A percentile compares a stretch with the other conserved stretches of the same genome.
These are phyloP conservation scores for Linum lewisii DNA, from an alignment of 345 rosid genomes.

Conservation along the genomic window DNA sequence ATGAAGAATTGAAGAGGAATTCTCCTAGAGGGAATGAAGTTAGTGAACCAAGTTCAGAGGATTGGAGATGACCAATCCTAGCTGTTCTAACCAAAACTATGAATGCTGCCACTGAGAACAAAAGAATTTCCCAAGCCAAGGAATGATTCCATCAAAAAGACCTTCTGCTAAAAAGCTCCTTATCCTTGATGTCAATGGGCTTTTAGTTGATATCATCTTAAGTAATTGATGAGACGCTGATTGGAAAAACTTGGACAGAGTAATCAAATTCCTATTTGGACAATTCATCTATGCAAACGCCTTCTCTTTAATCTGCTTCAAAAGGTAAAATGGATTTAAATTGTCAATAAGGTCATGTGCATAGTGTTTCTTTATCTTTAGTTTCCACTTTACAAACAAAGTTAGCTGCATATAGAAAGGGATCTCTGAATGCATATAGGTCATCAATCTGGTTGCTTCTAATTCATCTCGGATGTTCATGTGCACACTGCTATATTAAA, in stretches of 20 bases:
- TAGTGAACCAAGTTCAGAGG: neutral
- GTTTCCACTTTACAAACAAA: too few species aligned
- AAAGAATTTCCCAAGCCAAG: slow-evolving; percentile 12
- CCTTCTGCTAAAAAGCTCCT: slow-evolving; percentile 18
- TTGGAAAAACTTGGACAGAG: slow-evolving; percentile 7
- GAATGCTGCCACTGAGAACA: slow-evolving; percentile 14
- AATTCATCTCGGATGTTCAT: slow-evolving; percentile 27
- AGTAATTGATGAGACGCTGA: neutral
- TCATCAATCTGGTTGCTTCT: slow-evolving; percentile 7
- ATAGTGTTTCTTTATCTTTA: neutral
- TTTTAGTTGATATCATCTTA: slow-evolving; percentile 19
- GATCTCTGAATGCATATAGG: neutral
- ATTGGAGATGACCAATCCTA: slow-evolving; percentile 13
- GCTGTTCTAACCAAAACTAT: slow-evolving; percentile 7
- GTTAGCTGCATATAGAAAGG: too few species aligned
- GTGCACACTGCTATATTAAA: slow-evolving; percentile 66
- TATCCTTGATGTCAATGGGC: slow-evolving; percentile 25
- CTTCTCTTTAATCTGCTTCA: neutral
- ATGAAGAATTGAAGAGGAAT: neutral
- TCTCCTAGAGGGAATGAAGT: neutral
- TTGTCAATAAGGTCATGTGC: too few species aligned
- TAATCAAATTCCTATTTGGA: slow-evolving; percentile 16
- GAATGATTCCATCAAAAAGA: slow-evolving; percentile 16
- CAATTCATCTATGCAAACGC: neutral
- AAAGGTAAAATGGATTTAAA: too few species aligned